phyloP scores from a whole-genome alignment of 192 early-diverging fungal species.

The Backusella australiensis region DNA sequence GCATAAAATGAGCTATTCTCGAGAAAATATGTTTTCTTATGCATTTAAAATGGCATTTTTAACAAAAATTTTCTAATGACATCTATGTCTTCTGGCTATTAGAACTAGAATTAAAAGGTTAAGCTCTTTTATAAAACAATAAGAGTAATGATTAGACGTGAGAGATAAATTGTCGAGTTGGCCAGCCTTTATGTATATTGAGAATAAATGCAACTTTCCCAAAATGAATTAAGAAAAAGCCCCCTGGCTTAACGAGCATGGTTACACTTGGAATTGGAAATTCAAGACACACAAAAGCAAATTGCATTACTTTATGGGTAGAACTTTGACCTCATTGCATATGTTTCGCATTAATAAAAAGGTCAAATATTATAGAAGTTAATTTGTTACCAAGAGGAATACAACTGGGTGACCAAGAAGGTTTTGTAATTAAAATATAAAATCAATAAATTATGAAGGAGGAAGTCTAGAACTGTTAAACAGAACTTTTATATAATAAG shows the following conservation, averaged over 20 bases:
- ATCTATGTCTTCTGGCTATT: neutral
- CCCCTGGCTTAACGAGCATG: neutral
- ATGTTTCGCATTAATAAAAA: neutral
- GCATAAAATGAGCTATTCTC: neutral
- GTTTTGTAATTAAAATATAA: neutral
- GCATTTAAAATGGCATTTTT: neutral
- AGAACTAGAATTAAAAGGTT: neutral
- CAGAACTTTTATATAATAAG: neutral
- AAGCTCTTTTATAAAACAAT: neutral
- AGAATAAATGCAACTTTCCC: neutral
- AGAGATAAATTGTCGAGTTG: neutral
- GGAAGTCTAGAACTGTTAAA: neutral
- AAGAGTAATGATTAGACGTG: neutral
- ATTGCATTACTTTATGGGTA: neutral
- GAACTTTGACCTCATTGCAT: neutral
- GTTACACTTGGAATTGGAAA: neutral
- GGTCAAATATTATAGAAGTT: neutral
- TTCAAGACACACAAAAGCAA: neutral
- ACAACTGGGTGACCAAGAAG: no score
- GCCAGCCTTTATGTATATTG: neutral
- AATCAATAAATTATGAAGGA: neutral
- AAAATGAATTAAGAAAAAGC: neutral
- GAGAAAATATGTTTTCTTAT: neutral
- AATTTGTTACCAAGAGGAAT: neutral
- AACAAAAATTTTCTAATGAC: neutral